Conservation (phyloP, 306 rosid species). For the Casuarina equisetifolia region DNA sequence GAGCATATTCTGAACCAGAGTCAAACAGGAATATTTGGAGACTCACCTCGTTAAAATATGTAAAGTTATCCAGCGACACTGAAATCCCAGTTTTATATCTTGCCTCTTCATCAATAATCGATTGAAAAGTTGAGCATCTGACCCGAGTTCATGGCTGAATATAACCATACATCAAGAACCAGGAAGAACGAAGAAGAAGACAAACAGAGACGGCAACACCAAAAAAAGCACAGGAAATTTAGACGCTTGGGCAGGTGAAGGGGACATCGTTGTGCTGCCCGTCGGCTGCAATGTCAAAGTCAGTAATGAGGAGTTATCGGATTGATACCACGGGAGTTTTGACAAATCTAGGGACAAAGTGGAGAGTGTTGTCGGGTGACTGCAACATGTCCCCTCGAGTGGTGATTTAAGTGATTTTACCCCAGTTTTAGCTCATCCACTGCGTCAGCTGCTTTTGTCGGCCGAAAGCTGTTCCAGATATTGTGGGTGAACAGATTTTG, state of each 20-base stretch:
- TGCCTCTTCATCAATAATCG: too few species aligned
- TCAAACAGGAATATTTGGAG: background rate
- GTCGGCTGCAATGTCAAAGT: background rate
- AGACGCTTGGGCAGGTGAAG: background rate
- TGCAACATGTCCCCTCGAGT: background rate
- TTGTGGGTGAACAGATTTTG: background rate
- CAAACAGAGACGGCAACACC: background rate
- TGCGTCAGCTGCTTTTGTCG: background rate
- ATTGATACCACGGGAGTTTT: background rate
- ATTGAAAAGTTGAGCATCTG: too few species aligned
- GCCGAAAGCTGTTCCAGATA: background rate
- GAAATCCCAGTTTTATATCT: too few species aligned
- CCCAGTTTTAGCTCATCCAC: background rate
- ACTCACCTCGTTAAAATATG: background rate
- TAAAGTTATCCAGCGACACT: too few species aligned
- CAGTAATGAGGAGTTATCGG: background rate
- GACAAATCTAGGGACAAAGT: background rate
- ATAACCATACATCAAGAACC: too few species aligned
- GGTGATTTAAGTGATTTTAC: background rate
- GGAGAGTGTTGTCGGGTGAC: background rate
- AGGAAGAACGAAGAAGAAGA: background rate
- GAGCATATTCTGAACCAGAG: background rate
- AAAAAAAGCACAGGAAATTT: background rate
- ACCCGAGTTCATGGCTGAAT: too few species aligned
- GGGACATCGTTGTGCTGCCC: background rate